Evolutionary conservation across 441 rosid genomes (phyloP).

Genomic region (Erysimum cheiri): DNA sequence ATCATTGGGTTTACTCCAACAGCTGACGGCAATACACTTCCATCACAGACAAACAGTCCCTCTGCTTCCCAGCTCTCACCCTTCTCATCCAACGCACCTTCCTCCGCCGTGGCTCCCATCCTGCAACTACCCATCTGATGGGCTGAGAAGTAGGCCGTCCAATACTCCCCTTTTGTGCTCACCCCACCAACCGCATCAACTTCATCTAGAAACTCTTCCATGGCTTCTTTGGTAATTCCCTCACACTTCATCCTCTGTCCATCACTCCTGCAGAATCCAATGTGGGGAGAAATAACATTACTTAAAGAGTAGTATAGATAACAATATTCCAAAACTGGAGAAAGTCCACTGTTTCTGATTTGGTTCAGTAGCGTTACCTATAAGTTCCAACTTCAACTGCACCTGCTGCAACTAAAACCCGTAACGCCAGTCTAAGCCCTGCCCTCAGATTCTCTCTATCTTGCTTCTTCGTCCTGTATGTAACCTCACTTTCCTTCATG

Average conservation of each 20-base stretch:
- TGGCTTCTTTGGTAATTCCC: conserved; percentile 48
- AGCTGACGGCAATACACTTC: conserved; percentile 68
- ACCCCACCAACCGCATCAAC: conserved; percentile 53
- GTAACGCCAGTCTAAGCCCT: conserved; percentile 58
- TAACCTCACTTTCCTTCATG: conserved; percentile 49
- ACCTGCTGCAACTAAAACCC: conserved; percentile 77
- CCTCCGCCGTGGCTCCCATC: conserved; percentile 59
- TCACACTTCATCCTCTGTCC: conserved; percentile 62
- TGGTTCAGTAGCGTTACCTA: conserved; percentile 34
- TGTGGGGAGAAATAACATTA: background rate
- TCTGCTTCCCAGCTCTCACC: conserved; percentile 84
- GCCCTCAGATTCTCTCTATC: conserved; percentile 59
- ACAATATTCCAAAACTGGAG: too few relatives aligned
- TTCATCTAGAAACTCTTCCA: conserved; percentile 66
- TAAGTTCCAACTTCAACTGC: conserved; percentile 79
- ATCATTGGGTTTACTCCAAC: conserved; percentile 86
- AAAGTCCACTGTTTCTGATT: conserved; percentile 6
- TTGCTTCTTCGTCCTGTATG: conserved; percentile 29
- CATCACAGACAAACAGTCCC: conserved; percentile 71
- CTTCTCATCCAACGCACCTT: conserved; percentile 69
- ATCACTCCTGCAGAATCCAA: conserved; percentile 48
- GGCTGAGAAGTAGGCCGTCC: conserved; percentile 58
- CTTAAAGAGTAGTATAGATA: background rate
- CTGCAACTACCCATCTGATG: conserved; percentile 86
- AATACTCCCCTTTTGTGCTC: conserved; percentile 47